Percentiles rank a stretch among this genome's conserved stretches.
phyloP scores from a whole-genome alignment of 1,284 basidiomycete species.

The Veloporphyrellus conicus region DNA sequence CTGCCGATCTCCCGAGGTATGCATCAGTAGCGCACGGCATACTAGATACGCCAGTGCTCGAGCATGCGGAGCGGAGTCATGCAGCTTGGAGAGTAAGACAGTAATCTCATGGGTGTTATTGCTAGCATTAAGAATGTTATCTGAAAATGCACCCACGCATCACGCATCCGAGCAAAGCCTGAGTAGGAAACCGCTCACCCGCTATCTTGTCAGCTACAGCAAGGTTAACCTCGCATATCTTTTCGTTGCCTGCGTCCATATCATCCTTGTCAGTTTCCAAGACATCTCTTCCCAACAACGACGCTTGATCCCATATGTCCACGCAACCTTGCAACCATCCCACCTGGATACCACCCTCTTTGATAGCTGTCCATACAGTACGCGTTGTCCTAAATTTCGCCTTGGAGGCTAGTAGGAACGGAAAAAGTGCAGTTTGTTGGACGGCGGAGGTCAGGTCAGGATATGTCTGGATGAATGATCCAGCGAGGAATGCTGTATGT shows the following conservation, averaged over 20 bases:
- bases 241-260: constrained; percentile 37
- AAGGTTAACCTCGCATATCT: constrained; percentile 50
- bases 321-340: constrained; percentile 45
- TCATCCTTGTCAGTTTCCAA: constrained; percentile 34
- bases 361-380: constrained; percentile 62
- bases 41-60: constrained; percentile 59
- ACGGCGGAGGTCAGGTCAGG: constrained; percentile 40
- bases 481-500: constrained; percentile 63
- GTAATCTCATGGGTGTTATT: constrained; percentile 35
- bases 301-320: constrained; percentile 35
- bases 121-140: constrained; percentile 56
- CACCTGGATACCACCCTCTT: constrained; percentile 18
- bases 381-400: constrained; percentile 59
- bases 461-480: constrained; percentile 41
- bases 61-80: constrained; percentile 47
- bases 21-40: constrained; percentile 50
- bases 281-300: constrained; percentile 21
- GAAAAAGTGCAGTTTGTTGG: constrained; percentile 64
- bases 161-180: not conserved
- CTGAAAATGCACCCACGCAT: constrained; percentile 33
- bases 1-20: constrained; percentile 54
- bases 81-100: constrained; percentile 47
- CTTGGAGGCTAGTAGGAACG: constrained; percentile 70
- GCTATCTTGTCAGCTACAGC: constrained; percentile 57
- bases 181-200: constrained; percentile 41